Conservation (phyloP, 129 eudicot species). For the Arctium minus region DNA sequence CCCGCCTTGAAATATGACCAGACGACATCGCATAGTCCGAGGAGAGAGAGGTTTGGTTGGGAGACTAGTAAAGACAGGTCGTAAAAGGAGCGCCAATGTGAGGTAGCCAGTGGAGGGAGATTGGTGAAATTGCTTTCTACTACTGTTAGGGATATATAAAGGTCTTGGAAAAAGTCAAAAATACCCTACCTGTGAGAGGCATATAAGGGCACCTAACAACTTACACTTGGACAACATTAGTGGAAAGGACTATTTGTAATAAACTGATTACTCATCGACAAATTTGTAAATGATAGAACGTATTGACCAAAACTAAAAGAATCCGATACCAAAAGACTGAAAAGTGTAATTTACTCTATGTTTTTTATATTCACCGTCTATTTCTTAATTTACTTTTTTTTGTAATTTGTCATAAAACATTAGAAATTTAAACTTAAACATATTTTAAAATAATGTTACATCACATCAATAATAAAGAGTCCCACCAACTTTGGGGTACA, state of each 20-base stretch:
- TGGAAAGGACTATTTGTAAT: no score
- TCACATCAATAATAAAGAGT: slow-evolving; percentile 21
- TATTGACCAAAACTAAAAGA: background rate
- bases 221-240: background rate
- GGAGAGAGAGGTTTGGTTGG: background rate
- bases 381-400: no score
- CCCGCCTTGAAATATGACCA: background rate
- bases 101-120: no score
- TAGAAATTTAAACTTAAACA: background rate
- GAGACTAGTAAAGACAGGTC: background rate
- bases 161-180: no score
- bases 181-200: no score
- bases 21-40: background rate
- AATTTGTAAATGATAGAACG: background rate
- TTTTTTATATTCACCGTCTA: background rate
- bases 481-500: slow-evolving; percentile 20
- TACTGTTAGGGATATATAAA: no score
- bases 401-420: background rate
- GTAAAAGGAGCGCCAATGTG: no score
- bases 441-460: background rate
- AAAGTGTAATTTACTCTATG: background rate
- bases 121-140: no score
- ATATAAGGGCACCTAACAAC: no score
- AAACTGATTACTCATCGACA: background rate
- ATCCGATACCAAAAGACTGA: background rate